phyloP scores from a whole-genome alignment of 192 early-diverging fungal genomes.

The Chytriomyces sp. region DNA sequence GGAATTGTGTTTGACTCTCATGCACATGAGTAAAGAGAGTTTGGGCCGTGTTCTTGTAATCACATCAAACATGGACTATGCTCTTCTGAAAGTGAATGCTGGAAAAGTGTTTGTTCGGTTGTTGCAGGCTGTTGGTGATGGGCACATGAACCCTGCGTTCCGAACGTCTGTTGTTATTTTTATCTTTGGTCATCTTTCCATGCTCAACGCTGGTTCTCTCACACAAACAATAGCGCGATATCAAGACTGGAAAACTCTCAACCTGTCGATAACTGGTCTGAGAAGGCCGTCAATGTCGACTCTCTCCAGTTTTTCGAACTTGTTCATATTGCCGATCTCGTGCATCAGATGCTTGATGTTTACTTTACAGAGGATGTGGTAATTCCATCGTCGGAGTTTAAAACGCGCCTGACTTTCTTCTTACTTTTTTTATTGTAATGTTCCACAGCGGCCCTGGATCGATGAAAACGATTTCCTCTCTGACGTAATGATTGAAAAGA shows the following conservation, averaged over 20 bases:
- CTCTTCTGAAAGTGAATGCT: constrained; percentile 51
- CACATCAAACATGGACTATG: constrained; percentile 42
- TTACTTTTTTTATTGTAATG: neutral
- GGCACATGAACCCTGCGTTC: constrained; percentile 78
- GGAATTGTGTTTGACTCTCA: constrained; percentile 84
- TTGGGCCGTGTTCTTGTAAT: constrained; percentile 58
- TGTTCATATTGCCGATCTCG: constrained; percentile 90
- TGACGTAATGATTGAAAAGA: constrained; percentile 90
- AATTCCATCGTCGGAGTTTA: constrained; percentile 13
- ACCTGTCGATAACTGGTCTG: constrained; percentile 42
- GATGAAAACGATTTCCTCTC: constrained; percentile 92
- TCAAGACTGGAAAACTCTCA: constrained; percentile 43
- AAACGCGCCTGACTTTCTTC: neutral
- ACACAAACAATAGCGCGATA: constrained; percentile 45
- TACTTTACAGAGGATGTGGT: constrained; percentile 91
- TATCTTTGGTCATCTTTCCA: neutral
- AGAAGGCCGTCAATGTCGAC: constrained; percentile 58
- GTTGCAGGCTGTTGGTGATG: constrained; percentile 71
- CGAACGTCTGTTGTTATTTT: constrained; percentile 43
- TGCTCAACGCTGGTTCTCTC: neutral
- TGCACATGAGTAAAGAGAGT: constrained; percentile 85
- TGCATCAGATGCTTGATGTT: constrained; percentile 92
- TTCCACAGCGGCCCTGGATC: constrained; percentile 66
- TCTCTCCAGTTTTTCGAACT: constrained; percentile 90
- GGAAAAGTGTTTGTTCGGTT: constrained; percentile 81